phyloP scores from a whole-genome alignment of 2,329 filamentous ascomycete genomes.

The Monilinia vaccinii-corymbosi region DNA sequence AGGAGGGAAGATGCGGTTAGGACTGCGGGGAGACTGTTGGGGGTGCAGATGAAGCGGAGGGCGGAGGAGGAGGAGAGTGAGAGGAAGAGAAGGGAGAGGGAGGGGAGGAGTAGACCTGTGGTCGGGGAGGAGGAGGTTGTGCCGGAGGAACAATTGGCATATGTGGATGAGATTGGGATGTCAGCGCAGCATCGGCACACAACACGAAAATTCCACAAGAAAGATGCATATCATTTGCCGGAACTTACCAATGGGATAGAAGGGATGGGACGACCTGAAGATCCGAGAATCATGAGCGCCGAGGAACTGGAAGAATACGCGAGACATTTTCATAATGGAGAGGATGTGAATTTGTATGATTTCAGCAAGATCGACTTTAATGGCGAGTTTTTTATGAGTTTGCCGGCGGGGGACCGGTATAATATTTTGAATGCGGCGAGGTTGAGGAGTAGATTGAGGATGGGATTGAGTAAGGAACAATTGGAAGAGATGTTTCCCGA shows the following conservation, averaged over 20 bases:
- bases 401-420: conserved; percentile 85
- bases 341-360: conserved; percentile 87
- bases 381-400: conserved; percentile 84
- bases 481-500: conserved; percentile 95
- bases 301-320: conserved; percentile 94
- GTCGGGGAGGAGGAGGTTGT: conserved; percentile 57
- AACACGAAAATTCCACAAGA: conserved; percentile 74
- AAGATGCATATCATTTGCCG: conserved; percentile 91
- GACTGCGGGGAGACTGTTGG: conserved; percentile 84
- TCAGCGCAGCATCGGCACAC: conserved; percentile 64
- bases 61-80: conserved; percentile 77
- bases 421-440: conserved; percentile 95
- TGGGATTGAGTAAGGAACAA: conserved; percentile 96
- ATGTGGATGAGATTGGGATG: conserved; percentile 85
- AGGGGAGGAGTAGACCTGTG: conserved; percentile 30
- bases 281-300: conserved; percentile 92
- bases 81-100: conserved; percentile 39
- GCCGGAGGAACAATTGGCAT: conserved; percentile 62
- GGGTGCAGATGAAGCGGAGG: conserved; percentile 84
- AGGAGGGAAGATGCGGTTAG: conserved; percentile 84
- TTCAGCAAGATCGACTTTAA: conserved; percentile 99
- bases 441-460: conserved; percentile 76
- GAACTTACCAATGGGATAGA: conserved; percentile 71
- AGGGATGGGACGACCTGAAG: conserved; percentile 81
- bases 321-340: conserved; percentile 79